Conservation (phyloP, 1,284 basidiomycete species). For the Pseudozyma pruni region DNA sequence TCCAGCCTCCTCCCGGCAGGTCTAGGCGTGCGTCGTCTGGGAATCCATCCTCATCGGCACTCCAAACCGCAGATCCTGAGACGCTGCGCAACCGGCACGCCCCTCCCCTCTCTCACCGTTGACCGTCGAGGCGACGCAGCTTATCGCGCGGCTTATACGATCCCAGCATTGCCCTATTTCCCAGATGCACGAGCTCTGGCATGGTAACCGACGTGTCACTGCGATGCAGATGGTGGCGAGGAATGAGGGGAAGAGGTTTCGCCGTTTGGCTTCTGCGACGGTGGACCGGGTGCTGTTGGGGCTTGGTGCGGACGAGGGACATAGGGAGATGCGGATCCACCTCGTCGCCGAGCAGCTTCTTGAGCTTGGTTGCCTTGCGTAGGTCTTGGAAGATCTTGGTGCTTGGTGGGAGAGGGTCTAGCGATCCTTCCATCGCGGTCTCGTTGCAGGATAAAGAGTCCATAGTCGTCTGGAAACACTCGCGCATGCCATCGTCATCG, state of each 20-base stretch:
- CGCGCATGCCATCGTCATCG: no score
- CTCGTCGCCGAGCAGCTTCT: slow-evolving; percentile 33
- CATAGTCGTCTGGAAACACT: no score
- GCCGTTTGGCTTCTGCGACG: neutral
- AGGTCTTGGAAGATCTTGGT: slow-evolving; percentile 29
- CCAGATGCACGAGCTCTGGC: neutral
- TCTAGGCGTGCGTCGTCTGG: no score
- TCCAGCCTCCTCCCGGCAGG: no score
- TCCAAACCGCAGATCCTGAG: no score
- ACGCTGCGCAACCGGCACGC: no score
- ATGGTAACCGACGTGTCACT: slow-evolving; percentile 2
- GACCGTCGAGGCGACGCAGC: neutral
- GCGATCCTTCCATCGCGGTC: no score
- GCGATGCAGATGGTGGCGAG: slow-evolving; percentile 2
- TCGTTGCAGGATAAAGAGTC: no score
- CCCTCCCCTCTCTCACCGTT: neutral
- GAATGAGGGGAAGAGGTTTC: slow-evolving; percentile 20
- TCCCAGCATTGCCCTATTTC: neutral
- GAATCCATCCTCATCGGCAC: no score
- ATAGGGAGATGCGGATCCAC: slow-evolving; percentile 5
- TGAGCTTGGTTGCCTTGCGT: slow-evolving; percentile 35
- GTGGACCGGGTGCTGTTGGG: neutral
- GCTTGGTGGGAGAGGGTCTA: slow-evolving; percentile 6
- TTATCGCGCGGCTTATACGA: slow-evolving; percentile 10
- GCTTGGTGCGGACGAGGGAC: neutral